Evolutionary conservation across 805 yeast genomes (phyloP).

Genomic region (Saturnispora galanensis): DNA sequence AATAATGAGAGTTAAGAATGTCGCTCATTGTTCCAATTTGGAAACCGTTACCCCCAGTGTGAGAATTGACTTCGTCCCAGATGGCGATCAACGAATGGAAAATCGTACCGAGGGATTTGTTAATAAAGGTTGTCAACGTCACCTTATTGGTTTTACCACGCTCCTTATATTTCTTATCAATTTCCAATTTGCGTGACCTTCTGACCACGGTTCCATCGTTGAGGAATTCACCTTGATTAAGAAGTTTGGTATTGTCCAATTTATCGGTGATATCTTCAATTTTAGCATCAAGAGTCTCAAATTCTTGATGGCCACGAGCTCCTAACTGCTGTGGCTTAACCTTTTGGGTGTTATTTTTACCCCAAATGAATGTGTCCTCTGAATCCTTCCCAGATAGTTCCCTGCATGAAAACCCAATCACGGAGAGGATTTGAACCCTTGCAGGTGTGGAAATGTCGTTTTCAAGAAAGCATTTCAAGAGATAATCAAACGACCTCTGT

Average conservation of each 20-base stretch:
- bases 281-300: conserved; percentile 19
- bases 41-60: conserved; percentile 30
- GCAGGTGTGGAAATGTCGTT: conserved; percentile 82
- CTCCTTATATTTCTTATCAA: conserved; percentile 2
- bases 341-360: conserved; percentile 26
- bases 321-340: conserved; percentile 34
- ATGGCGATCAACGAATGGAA: conserved; percentile 46
- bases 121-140: conserved; percentile 26
- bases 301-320: conserved; percentile 34
- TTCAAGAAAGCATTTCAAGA: conserved; percentile 40
- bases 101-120: conserved; percentile 30
- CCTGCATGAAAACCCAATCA: conserved; percentile 62
- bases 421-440: conserved; percentile 56
- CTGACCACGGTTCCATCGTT: conserved; percentile 33
- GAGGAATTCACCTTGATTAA: conserved; percentile 20
- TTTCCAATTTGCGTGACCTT: conserved; percentile 29
- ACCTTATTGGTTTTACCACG: too few species aligned
- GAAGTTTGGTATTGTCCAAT: conserved; percentile 21
- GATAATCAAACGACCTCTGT: conserved; percentile 33
- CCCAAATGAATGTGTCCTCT: conserved; percentile 38
- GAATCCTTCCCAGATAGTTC: conserved; percentile 48
- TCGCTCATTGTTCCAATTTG: conserved; percentile 45
- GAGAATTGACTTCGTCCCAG: conserved; percentile 33
- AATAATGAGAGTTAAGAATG: conserved; percentile 45
- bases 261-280: conserved; percentile 11